Evolutionary conservation across 2,329 filamentous ascomycete genomes (phyloP).

Genomic region (Colletotrichum sidae): DNA sequence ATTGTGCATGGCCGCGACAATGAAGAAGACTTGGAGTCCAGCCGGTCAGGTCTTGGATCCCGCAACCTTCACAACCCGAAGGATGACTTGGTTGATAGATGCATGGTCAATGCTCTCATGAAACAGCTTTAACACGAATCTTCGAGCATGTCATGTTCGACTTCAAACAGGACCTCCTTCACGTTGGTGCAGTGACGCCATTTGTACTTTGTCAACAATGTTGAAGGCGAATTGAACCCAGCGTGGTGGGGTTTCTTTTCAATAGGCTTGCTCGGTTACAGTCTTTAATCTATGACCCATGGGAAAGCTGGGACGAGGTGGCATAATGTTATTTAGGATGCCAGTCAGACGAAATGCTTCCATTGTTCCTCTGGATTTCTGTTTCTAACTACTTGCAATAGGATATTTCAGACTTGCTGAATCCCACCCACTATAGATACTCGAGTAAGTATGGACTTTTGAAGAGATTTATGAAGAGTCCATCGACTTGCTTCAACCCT

Average conservation of each 20-base stretch:
- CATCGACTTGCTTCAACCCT: background rate
- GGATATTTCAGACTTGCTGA: slow-evolving; percentile 28
- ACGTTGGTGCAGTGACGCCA: slow-evolving; percentile 44
- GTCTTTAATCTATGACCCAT: slow-evolving; percentile 48
- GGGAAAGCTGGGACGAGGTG: slow-evolving; percentile 42
- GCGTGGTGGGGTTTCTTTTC: slow-evolving; percentile 38
- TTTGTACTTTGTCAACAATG: slow-evolving; percentile 49
- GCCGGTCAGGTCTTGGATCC: background rate
- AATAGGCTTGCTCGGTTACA: slow-evolving; percentile 44
- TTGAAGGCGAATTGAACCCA: slow-evolving; percentile 42
- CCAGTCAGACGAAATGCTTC: slow-evolving; percentile 37
- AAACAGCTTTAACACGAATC: slow-evolving; percentile 41
- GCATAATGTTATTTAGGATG: slow-evolving; percentile 37
- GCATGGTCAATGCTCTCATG: slow-evolving; percentile 40
- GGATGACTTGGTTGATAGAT: slow-evolving; percentile 48
- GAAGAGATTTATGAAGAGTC: slow-evolving; percentile 43
- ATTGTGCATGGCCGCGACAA: slow-evolving; percentile 38
- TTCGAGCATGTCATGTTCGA: slow-evolving; percentile 39
- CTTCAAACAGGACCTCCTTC: slow-evolving; percentile 38
- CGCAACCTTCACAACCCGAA: slow-evolving; percentile 40
- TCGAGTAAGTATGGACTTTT: slow-evolving; percentile 43
- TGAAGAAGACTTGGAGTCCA: slow-evolving; percentile 32
- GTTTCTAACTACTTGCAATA: slow-evolving; percentile 1
- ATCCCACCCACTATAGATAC: slow-evolving; percentile 39
- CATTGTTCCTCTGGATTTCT: slow-evolving; percentile 11